Base-by-base conservation (phyloP, 2,329 filamentous ascomycete species). In the Fusarium mangiferae region DNA sequence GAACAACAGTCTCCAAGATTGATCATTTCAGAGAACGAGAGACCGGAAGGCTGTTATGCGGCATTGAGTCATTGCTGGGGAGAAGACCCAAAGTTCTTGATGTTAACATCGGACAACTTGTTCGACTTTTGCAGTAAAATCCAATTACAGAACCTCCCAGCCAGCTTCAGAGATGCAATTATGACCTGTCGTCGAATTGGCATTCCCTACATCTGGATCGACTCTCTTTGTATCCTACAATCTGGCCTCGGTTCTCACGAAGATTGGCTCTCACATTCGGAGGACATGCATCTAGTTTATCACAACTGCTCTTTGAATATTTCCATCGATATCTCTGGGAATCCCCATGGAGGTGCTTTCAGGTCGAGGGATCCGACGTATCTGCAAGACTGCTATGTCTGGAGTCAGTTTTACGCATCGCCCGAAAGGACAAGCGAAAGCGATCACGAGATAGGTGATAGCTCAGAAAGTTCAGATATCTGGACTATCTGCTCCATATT, bases 151-250 rank as follows among this genome's bases (percentile, higher is more conserved):
- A 7, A 3, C 5, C 28, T 60, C 17, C 57, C 57, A 6, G 35
- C 22, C 13, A 60, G 45, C 5, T 60, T 54, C 10, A 24, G 22
- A 35, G 58, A 61, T 7, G 30, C 60, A 15, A 28, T 66, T 12
- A 28, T n/a, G 4, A 39, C 63, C 12, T 33, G 49, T 14, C 39
- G 30, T 48, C 59, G 49, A 3, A 39, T 66, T 15, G 42, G 33
- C 5, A 46, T 65, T 5, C 30, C 51, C 5, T 51, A 66, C 2
- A 42, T 65, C 6, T 66, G 63, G 63, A 57, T 66, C 6, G 63
- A 66, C 30, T 64, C 60, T 3, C 49, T 66, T 11, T 66, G 63
- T 18, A 66, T 66, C 6, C 22, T 65, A 4, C 63, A 61, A 15
- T 33, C 12, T 15, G 51, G 45, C 0, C 13, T 18, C 3, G 35